Conservation (phyloP, 192 early-diverging fungal genomes). For the Rhizophagus clarus region DNA sequence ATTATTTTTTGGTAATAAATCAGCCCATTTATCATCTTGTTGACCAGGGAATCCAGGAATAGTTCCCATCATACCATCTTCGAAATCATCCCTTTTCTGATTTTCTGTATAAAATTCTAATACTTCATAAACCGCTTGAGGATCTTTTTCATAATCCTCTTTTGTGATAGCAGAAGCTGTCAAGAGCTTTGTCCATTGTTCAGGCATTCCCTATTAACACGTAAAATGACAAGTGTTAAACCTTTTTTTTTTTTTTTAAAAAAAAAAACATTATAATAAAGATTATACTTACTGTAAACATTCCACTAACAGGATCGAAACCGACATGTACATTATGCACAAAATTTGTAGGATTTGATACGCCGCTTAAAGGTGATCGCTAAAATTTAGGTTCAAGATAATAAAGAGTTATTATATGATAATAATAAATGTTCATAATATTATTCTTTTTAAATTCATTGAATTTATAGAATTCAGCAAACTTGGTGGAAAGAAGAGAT, state of each 20-base stretch:
- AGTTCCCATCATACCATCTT: conserved; percentile 23
- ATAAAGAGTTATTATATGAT: background rate
- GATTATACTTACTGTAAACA: conserved; percentile 54
- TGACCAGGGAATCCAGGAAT: conserved; percentile 38
- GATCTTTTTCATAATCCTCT: conserved; percentile 97
- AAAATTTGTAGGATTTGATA: conserved; percentile 84
- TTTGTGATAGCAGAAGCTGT: conserved; percentile 94
- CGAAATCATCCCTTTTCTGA: conserved; percentile 58
- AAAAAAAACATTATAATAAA: background rate
- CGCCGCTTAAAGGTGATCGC: conserved; percentile 75
- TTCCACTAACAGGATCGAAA: conserved; percentile 63
- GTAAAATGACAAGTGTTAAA: background rate
- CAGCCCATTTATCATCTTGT: conserved; percentile 60
- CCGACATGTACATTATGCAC: conserved; percentile 82
- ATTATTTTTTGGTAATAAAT: conserved; percentile 53
- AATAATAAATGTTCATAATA: no score
- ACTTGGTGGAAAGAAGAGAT: background rate
- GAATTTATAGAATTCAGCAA: conserved; percentile 22
- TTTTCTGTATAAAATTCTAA: conserved; percentile 98
- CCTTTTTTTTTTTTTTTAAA: no score
- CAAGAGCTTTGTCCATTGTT: conserved; percentile 92
- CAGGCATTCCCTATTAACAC: conserved; percentile 78
- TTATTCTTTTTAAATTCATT: no score
- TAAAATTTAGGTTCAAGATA: conserved; percentile 46
- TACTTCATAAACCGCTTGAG: conserved; percentile 96